phyloP scores from a whole-genome alignment of 2,329 filamentous ascomycete genomes.

The Bipolaris bicolor region DNA sequence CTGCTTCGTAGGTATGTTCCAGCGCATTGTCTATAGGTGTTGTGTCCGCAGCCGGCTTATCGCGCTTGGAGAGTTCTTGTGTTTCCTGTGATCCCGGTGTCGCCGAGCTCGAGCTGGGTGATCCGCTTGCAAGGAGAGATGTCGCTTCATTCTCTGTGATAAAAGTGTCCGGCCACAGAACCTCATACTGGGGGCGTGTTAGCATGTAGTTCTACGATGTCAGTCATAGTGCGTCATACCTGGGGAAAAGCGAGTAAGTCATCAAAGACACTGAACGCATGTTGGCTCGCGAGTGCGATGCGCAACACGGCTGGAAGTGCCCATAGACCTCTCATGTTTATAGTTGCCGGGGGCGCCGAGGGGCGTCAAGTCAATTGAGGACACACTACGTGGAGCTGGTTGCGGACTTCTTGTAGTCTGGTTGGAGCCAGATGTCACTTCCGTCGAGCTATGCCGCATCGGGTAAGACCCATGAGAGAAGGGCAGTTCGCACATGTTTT shows the following conservation, averaged over 20 bases:
- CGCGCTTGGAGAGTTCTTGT: slow-evolving; percentile 44
- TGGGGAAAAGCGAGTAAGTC: slow-evolving; percentile 87
- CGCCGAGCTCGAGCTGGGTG: slow-evolving; percentile 35
- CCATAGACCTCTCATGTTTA: slow-evolving; percentile 54
- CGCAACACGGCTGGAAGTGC: slow-evolving; percentile 56
- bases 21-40: slow-evolving; percentile 29
- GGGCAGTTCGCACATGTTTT: not conserved
- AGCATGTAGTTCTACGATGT: slow-evolving; percentile 10
- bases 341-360: not conserved
- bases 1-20: slow-evolving; percentile 69
- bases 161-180: slow-evolving; percentile 75
- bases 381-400: slow-evolving; percentile 19
- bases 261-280: slow-evolving; percentile 82
- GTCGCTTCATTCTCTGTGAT: slow-evolving; percentile 74
- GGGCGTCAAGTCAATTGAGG: slow-evolving; percentile 6
- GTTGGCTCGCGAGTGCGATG: slow-evolving; percentile 59
- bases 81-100: slow-evolving; percentile 43
- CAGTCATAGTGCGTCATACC: slow-evolving; percentile 56
- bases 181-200: slow-evolving; percentile 68
- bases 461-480: slow-evolving; percentile 10
- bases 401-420: slow-evolving; percentile 20
- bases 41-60: slow-evolving; percentile 23
- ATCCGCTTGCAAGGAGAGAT: slow-evolving; percentile 57
- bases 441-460: slow-evolving; percentile 21
- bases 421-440: slow-evolving; percentile 44